Evolutionary conservation across 1,284 basidiomycete genomes (phyloP).

Genomic region (Fomitopsis palustris): DNA sequence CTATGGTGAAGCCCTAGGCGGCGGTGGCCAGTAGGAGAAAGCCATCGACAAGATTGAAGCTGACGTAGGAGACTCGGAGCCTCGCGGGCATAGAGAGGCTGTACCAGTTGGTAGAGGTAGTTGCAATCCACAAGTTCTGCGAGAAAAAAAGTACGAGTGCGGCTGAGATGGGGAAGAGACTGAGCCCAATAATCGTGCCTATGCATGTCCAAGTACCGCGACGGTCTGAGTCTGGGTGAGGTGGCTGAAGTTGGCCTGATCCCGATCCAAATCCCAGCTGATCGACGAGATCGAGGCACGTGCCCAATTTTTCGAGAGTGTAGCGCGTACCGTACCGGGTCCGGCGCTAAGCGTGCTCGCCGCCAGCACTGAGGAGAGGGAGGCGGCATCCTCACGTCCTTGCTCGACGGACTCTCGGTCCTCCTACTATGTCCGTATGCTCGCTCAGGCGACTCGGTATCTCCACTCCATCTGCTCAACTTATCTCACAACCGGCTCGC

Average conservation of each 20-base stretch:
- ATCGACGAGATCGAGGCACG: constrained; percentile 9
- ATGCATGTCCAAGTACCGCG: too few species aligned
- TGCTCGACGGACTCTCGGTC: background rate
- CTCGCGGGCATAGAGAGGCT: constrained; percentile 11
- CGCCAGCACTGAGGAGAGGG: constrained; percentile 1
- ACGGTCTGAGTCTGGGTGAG: too few species aligned
- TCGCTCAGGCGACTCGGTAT: background rate
- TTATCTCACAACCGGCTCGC: background rate
- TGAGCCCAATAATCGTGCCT: too few species aligned
- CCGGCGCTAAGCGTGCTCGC: background rate
- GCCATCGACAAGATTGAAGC: constrained; percentile 50
- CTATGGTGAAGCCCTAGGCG: constrained; percentile 52
- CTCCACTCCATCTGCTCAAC: background rate
- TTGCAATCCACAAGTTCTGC: too few species aligned
- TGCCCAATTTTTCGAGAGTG: constrained; percentile 11
- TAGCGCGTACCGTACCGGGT: background rate
- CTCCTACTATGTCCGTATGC: constrained; percentile 1
- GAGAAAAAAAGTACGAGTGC: too few species aligned
- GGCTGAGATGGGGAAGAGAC: too few species aligned
- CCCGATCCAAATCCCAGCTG: background rate
- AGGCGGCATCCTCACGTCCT: background rate
- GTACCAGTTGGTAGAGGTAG: too few species aligned
- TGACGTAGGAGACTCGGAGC: too few species aligned
- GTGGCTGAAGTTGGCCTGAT: constrained; percentile 24
- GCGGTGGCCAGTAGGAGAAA: constrained; percentile 51